These are phyloP conservation scores for Yamadazyma tumulicola DNA, from an alignment of 805 yeast genomes.

Conservation along the genomic window DNA sequence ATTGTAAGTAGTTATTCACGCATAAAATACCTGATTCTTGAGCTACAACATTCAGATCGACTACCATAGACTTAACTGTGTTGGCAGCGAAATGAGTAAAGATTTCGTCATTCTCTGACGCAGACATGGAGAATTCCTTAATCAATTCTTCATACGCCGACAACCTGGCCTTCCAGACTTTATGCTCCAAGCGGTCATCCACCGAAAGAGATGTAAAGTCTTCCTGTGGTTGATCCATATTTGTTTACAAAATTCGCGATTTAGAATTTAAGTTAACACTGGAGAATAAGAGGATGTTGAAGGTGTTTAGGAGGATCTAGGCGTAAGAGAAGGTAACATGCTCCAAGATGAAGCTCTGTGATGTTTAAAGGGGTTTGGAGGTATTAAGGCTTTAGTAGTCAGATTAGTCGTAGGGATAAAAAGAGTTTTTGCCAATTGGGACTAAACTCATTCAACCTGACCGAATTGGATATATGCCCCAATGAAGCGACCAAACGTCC, in stretches of 20 bases:
- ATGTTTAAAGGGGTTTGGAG: too few relatives aligned
- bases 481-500: too few relatives aligned
- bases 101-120: conserved; percentile 53
- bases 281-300: too few relatives aligned
- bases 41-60: conserved; percentile 86
- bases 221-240: conserved; percentile 4
- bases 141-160: conserved; percentile 72
- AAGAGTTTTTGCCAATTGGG: too few relatives aligned
- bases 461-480: too few relatives aligned
- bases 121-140: conserved; percentile 48
- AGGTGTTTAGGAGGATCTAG: too few relatives aligned
- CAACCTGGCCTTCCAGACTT: conserved; percentile 82
- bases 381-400: too few relatives aligned
- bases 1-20: conserved; percentile 51
- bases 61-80: conserved; percentile 52
- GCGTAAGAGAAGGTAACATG: too few relatives aligned
- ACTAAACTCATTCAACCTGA: too few relatives aligned
- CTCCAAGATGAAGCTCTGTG: too few relatives aligned
- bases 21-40: conserved; percentile 76
- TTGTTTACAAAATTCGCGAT: conserved; percentile 8
- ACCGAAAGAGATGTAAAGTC: conserved; percentile 65
- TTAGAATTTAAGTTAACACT: too few relatives aligned
- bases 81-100: conserved; percentile 54
- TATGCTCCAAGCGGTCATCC: conserved; percentile 62
- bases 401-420: too few relatives aligned